phyloP scores from a whole-genome alignment of 441 rosid genomes.

The Bruguiera hainesii region DNA sequence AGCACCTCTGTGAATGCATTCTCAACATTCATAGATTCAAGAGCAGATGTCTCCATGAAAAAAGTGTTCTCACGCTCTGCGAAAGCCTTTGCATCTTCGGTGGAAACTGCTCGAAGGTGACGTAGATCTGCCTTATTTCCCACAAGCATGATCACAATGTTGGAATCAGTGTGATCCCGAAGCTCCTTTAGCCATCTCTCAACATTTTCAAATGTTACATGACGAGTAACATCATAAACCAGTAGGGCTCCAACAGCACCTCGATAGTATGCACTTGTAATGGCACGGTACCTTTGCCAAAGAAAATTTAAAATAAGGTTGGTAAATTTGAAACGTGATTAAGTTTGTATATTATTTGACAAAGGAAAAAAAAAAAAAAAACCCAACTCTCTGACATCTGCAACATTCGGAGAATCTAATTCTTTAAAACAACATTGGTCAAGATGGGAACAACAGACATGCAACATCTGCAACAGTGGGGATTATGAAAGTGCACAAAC shows the following conservation, averaged over 20 bases:
- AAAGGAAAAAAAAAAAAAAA: not conserved
- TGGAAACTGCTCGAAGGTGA: conserved; percentile 64
- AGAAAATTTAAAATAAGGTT: not conserved
- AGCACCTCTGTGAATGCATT: conserved; percentile 66
- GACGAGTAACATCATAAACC: conserved; percentile 67
- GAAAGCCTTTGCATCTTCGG: conserved; percentile 59
- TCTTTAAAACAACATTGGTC: no score
- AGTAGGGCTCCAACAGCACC: conserved; percentile 87
- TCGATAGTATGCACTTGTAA: conserved; percentile 69
- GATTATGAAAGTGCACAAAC: no score
- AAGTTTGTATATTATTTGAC: not conserved
- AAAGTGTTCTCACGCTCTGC: conserved; percentile 60
- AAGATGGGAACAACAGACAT: no score
- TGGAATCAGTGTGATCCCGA: conserved; percentile 71
- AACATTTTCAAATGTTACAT: conserved; percentile 59
- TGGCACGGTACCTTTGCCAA: conserved; percentile 57
- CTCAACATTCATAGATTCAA: conserved; percentile 64
- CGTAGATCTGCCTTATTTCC: conserved; percentile 77
- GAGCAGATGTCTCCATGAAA: conserved; percentile 79
- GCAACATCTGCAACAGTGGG: no score
- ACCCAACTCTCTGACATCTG: not conserved
- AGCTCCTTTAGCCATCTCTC: conserved; percentile 71
- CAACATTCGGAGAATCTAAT: no score
- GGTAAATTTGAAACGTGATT: not conserved
- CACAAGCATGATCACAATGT: conserved; percentile 71